phyloP scores from a whole-genome alignment of 352 stramenopile genomes.

The Aphanomyces stellatus region DNA sequence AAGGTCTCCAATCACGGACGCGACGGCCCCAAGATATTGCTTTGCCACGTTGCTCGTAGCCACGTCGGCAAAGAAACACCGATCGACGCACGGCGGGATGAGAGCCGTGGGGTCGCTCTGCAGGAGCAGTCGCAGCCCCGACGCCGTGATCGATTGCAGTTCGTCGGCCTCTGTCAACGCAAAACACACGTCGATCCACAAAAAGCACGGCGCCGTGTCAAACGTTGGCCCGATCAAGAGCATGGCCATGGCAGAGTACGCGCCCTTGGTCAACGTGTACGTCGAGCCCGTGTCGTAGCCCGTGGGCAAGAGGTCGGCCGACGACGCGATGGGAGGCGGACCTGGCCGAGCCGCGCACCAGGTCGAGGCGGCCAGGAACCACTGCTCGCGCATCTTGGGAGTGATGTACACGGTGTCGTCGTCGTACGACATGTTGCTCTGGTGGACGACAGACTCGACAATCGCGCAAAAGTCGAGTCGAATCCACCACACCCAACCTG shows the following conservation, averaged over 20 bases:
- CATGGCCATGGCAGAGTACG: neutral
- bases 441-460: constrained; percentile 15
- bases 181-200: constrained; percentile 10
- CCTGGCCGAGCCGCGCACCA: neutral
- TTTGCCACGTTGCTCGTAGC: neutral
- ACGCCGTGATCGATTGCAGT: constrained; percentile 2
- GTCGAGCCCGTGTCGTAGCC: neutral
- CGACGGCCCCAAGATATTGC: constrained; percentile 2
- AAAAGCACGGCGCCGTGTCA: neutral
- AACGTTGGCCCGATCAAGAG: constrained; percentile 11
- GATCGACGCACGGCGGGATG: constrained; percentile 2
- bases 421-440: constrained; percentile 8
- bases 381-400: neutral
- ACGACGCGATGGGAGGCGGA: neutral
- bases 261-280: neutral
- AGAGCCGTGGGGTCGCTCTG: neutral
- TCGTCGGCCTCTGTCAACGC: neutral
- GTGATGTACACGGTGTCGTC: neutral
- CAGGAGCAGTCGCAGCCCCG: neutral
- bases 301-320: neutral
- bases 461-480: constrained; percentile 10
- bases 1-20: neutral
- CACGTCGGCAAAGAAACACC: neutral
- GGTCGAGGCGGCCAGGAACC: neutral
- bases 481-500: neutral